phyloP scores from a whole-genome alignment of 192 early-diverging fungal genomes.

The Entrophospora sp. region DNA sequence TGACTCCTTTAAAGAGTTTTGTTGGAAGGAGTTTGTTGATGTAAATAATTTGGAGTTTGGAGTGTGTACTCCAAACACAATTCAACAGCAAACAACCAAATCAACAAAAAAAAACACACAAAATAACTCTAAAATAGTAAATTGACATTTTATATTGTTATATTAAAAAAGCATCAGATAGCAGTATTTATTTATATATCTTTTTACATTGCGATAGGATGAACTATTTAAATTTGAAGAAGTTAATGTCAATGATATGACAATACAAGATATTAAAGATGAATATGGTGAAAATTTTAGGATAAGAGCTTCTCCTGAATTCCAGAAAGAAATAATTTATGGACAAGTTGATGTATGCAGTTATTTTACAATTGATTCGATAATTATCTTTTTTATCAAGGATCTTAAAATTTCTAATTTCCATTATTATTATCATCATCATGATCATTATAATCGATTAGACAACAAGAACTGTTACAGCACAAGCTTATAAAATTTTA shows the following conservation, averaged over 20 bases:
- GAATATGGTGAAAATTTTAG: constrained; percentile 17
- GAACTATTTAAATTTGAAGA: neutral
- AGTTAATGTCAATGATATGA: neutral
- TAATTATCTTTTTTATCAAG: neutral
- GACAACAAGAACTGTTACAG: constrained; percentile 19
- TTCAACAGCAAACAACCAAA: too few relatives aligned
- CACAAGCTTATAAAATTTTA: constrained; percentile 29
- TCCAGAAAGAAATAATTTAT: constrained; percentile 28
- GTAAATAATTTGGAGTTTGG: too few relatives aligned
- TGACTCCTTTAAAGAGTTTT: neutral
- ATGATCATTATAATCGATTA: constrained; percentile 4
- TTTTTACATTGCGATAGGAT: neutral
- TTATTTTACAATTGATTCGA: too few relatives aligned
- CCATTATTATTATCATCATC: neutral
- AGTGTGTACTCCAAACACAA: too few relatives aligned
- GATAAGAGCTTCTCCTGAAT: constrained; percentile 26
- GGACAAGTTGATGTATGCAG: constrained; percentile 32
- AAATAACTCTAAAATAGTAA: too few relatives aligned
- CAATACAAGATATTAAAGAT: neutral
- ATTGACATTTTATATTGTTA: too few relatives aligned
- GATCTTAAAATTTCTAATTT: neutral
- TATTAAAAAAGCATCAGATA: too few relatives aligned
- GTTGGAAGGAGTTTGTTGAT: neutral
- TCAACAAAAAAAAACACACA: too few relatives aligned
- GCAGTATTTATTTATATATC: too few relatives aligned